Evolutionary conservation across 164 flowering plant species (phyloP).

Genomic region (Nymphaea colorata): DNA sequence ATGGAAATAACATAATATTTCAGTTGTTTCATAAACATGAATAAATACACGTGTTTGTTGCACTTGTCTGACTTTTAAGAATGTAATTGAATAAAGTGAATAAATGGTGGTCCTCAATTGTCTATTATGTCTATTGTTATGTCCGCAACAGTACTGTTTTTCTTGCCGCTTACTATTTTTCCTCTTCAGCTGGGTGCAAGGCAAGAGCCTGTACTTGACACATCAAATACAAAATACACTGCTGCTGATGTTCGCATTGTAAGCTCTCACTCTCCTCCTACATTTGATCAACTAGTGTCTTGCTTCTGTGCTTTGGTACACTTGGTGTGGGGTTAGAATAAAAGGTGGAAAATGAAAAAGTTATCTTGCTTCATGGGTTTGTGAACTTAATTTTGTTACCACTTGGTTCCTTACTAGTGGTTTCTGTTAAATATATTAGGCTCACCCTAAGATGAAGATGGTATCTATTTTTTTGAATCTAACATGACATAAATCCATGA

Average conservation of each 20-base stretch:
- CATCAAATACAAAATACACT: conserved; percentile 55
- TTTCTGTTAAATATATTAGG: no score
- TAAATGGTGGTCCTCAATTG: neutral
- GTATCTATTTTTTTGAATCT: no score
- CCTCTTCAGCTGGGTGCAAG: conserved; percentile 54
- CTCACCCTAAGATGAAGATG: no score
- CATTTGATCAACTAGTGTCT: neutral
- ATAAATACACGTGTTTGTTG: no score
- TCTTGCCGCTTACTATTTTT: neutral
- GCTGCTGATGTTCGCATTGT: conserved; percentile 99
- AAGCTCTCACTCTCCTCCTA: conserved; percentile 20
- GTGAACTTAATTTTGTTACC: no score
- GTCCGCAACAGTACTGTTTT: neutral
- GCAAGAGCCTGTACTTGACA: conserved; percentile 68
- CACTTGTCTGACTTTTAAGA: no score
- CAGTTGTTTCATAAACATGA: no score
- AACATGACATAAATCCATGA: no score
- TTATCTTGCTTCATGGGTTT: neutral
- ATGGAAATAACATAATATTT: no score
- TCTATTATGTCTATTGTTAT: neutral
- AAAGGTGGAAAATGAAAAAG: neutral
- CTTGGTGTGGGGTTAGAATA: neutral
- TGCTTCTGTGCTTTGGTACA: neutral
- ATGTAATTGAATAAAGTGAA: no score
- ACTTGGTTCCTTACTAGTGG: no score